Conservation (phyloP, 1,284 basidiomycete genomes). For the Cerioporus squamosus region DNA sequence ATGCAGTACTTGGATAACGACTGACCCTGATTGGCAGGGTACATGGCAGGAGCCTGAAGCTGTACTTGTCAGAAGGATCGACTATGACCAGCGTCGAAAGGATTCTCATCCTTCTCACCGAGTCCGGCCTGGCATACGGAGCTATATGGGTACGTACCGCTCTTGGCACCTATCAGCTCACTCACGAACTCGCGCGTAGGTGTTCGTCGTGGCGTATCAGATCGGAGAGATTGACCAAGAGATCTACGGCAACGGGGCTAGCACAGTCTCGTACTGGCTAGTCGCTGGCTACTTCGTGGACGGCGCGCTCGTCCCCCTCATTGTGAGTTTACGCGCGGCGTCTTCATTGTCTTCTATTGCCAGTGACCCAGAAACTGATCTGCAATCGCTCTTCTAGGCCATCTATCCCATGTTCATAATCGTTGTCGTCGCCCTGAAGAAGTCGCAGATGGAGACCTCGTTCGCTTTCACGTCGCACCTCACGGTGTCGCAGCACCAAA, state of each 20-base stretch:
- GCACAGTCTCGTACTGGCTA: background rate
- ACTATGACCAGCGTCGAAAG: background rate
- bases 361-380: too few species aligned
- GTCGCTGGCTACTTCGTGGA: background rate
- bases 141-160: background rate
- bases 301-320: background rate
- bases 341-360: too few species aligned
- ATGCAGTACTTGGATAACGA: too few species aligned
- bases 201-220: too few species aligned
- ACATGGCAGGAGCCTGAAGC: background rate
- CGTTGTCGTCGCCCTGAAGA: background rate
- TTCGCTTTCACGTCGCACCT: background rate
- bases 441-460: background rate
- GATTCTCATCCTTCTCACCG: background rate
- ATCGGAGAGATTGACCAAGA: too few species aligned
- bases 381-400: background rate
- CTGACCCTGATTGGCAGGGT: background rate
- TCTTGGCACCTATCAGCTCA: too few species aligned
- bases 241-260: too few species aligned
- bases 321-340: background rate
- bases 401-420: constrained; percentile 1
- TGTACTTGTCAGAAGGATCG: background rate
- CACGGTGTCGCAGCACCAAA: too few species aligned
- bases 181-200: too few species aligned
- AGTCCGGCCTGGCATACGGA: background rate